Conservation (phyloP, 169 alveolate species). For the Theileria annulata region DNA sequence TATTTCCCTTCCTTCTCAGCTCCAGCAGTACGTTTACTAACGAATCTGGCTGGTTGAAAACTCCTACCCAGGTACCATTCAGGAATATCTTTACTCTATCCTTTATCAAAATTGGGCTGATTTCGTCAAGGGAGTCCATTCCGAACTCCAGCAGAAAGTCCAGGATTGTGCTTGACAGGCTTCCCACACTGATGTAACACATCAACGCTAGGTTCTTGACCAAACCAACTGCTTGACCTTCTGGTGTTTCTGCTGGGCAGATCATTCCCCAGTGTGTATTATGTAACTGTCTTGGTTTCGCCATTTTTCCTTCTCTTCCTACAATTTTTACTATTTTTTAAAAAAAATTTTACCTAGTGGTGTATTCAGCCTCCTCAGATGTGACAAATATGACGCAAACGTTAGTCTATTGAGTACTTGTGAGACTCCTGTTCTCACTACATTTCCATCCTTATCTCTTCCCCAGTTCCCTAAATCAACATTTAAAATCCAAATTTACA, state of each 20-base stretch:
- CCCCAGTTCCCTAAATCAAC: slow-evolving; percentile 95
- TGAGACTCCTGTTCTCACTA: slow-evolving; percentile 96
- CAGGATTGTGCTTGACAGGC: slow-evolving; percentile 82
- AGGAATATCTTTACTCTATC: slow-evolving; percentile 91
- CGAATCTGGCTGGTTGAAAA: slow-evolving; percentile 90
- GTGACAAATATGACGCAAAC: slow-evolving; percentile 96
- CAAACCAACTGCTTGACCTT: slow-evolving; percentile 99
- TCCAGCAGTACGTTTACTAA: slow-evolving; percentile 84
- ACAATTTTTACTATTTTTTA: background rate
- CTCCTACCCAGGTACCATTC: slow-evolving; percentile 97
- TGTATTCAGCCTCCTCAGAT: slow-evolving; percentile 97
- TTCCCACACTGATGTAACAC: slow-evolving; percentile 96
- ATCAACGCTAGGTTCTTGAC: slow-evolving; percentile 98
- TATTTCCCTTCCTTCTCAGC: slow-evolving; percentile 89
- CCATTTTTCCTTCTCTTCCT: slow-evolving; percentile 95
- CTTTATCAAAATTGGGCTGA: slow-evolving; percentile 86
- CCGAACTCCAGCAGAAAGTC: slow-evolving; percentile 89
- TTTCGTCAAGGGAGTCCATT: slow-evolving; percentile 85
- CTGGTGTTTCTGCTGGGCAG: slow-evolving; percentile 99
- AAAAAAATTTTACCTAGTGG: slow-evolving; percentile 86
- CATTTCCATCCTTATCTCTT: slow-evolving; percentile 94
- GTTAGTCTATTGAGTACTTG: slow-evolving; percentile 97
- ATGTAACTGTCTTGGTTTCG: slow-evolving; percentile 99
- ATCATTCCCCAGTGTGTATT: slow-evolving; percentile 99
- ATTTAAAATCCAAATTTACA: slow-evolving; percentile 62